Conservation (phyloP, 305 asterid species). For the Fraxinus floribunda region DNA sequence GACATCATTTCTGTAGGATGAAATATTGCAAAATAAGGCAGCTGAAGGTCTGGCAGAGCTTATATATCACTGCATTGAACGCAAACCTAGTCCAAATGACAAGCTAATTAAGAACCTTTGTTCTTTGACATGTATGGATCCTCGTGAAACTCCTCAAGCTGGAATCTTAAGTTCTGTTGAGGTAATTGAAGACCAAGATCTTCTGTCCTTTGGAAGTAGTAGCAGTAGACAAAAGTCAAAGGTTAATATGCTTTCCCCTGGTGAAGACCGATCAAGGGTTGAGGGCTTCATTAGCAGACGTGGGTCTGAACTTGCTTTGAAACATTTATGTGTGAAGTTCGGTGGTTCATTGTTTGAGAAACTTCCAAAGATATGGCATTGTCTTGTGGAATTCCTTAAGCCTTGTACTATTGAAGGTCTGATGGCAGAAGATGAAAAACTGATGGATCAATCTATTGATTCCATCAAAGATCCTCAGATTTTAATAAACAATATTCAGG, state of each 20-base stretch:
- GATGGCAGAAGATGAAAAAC: constrained; percentile 63
- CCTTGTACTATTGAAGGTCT: constrained; percentile 64
- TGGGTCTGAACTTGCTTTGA: constrained; percentile 92
- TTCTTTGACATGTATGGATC: constrained; percentile 84
- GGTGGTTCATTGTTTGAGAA: constrained; percentile 79
- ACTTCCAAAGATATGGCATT: constrained; percentile 93
- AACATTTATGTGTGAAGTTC: constrained; percentile 78
- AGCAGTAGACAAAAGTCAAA: constrained; percentile 59
- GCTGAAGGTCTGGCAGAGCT: constrained; percentile 97
- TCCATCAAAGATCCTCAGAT: constrained; percentile 74
- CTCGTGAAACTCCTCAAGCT: constrained; percentile 96
- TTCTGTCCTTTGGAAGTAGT: constrained; percentile 67
- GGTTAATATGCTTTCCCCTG: constrained; percentile 63
- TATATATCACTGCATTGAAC: constrained; percentile 71
- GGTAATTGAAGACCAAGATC: constrained; percentile 87
- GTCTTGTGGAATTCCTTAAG: constrained; percentile 90
- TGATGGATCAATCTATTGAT: constrained; percentile 58
- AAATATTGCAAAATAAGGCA: constrained; percentile 84
- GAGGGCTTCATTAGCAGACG: constrained; percentile 95
- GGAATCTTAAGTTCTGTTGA: constrained; percentile 76
- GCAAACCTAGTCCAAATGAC: constrained; percentile 97
- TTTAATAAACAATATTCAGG: constrained; percentile 93
- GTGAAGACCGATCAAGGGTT: constrained; percentile 86
- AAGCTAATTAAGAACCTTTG: constrained; percentile 85
- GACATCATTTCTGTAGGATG: constrained; percentile 63